Evolutionary conservation across 176 grass and related monocot species (phyloP), one percentile per base, ranked within the genome.

Genomic region (Pharus latifolius): DNA sequence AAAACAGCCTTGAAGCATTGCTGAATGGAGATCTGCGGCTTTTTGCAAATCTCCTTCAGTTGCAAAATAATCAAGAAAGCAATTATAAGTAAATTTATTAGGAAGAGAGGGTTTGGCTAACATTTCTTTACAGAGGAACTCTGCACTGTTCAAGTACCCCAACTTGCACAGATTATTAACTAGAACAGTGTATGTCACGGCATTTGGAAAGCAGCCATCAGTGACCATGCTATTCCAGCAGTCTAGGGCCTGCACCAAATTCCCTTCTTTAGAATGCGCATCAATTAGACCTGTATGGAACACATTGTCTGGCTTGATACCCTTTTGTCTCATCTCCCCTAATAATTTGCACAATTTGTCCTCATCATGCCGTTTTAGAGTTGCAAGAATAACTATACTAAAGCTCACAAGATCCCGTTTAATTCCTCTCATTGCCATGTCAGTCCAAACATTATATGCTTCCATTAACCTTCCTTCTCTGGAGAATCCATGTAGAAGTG

Each of bases 271-370:
- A 17, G 77, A 79, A 69, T 90, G 86, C 10, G 31, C 78, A 69
- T 76, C 49, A 80, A 96, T 75, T 72, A 96, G 76, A 80, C 77
- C 76, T 80, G 84, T 96, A 82, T 96, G 78, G 24, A 96, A 85
- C 56, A 87, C 70, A 63, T 35, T 73, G 55, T 96, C 91, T 27
- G 77, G 73, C 49, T 80, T 84, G 26, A 90, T 20, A 77, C 77
- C 69, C 52, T 70, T 80, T 67, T 79, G 30, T 70, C 50, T 46
- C 87, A 96, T 84, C 49, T 96, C 76, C 34, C 50, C 73, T 32
- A 87, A 48, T 60, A 96, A 25, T 4, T 44, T 34, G 47, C 45
- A 48, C 67, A 69, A 31, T 23, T 72, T 60, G 72, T 60, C 49
- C 32, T 72, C 55, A 60, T 87, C 60, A 23, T 74, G 77, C 32